phyloP scores from a whole-genome alignment of 495 filamentous ascomycete species.

The Hyaloscypha variabilis region DNA sequence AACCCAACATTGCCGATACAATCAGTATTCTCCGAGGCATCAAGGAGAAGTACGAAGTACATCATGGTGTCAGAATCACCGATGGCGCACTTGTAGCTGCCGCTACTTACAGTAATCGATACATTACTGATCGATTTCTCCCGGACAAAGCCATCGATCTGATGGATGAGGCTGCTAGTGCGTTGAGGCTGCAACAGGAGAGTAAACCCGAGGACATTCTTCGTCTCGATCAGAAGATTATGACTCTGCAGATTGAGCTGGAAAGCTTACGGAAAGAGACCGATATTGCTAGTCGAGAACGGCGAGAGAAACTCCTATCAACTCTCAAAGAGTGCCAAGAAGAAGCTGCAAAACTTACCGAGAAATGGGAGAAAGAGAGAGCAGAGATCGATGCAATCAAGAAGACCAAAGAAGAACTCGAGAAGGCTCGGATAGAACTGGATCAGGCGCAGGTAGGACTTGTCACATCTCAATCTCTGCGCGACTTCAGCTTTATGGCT shows the following conservation, averaged over 20 bases:
- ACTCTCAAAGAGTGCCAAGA: conserved; percentile 74
- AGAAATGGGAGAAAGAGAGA: conserved; percentile 89
- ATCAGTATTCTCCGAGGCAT: conserved; percentile 96
- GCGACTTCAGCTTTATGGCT: not conserved
- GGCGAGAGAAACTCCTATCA: conserved; percentile 80
- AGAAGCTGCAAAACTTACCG: conserved; percentile 65
- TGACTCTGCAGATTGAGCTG: conserved; percentile 96
- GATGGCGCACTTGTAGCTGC: conserved; percentile 91
- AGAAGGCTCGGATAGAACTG: conserved; percentile 80
- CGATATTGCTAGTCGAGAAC: conserved; percentile 82
- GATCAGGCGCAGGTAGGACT: conserved; percentile 64
- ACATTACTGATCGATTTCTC: conserved; percentile 93
- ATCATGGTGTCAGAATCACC: conserved; percentile 92
- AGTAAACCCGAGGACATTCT: conserved; percentile 94
- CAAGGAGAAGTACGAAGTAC: conserved; percentile 95
- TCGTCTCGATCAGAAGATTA: conserved; percentile 87
- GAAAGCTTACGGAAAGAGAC: conserved; percentile 95
- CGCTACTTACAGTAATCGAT: conserved; percentile 89
- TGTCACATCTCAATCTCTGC: not conserved
- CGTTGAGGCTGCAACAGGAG: conserved; percentile 89
- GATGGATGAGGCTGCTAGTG: conserved; percentile 93
- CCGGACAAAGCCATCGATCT: conserved; percentile 97
- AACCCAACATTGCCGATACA: conserved; percentile 88
- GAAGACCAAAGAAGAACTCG: conserved; percentile 79
- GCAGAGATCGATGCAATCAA: conserved; percentile 84